These are phyloP conservation scores for Solanum okadae DNA, from an alignment of 257 asterid genomes.

Conservation along the genomic window DNA sequence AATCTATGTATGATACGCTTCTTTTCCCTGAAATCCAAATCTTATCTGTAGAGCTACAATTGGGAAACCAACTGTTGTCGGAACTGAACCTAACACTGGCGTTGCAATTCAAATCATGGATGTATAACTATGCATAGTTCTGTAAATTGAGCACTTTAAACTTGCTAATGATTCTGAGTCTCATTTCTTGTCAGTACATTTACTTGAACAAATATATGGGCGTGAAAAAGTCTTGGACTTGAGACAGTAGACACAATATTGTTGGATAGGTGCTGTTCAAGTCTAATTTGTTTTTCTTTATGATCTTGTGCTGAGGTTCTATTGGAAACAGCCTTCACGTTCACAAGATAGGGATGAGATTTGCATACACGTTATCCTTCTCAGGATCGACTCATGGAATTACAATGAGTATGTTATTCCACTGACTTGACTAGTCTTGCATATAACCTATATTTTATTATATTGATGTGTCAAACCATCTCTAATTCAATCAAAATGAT, in stretches of 20 bases:
- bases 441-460: too few species aligned
- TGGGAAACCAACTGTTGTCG: background rate
- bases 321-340: background rate
- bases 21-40: background rate
- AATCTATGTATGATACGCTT: background rate
- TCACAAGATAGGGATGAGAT: background rate
- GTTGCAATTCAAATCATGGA: background rate
- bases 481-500: too few species aligned
- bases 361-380: background rate
- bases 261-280: background rate
- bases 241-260: background rate
- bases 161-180: background rate
- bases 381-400: background rate
- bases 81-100: background rate
- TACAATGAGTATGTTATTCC: background rate
- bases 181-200: background rate
- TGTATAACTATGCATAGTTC: background rate
- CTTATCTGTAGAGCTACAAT: background rate
- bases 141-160: background rate
- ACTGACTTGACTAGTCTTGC: background rate
- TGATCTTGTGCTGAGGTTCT: background rate
- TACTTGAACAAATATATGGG: background rate
- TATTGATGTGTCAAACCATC: too few species aligned
- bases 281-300: background rate
- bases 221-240: background rate